Evolutionary conservation across 371 early-diverging fungal genomes (phyloP).

Genomic region (Lichtheimia ornata): DNA sequence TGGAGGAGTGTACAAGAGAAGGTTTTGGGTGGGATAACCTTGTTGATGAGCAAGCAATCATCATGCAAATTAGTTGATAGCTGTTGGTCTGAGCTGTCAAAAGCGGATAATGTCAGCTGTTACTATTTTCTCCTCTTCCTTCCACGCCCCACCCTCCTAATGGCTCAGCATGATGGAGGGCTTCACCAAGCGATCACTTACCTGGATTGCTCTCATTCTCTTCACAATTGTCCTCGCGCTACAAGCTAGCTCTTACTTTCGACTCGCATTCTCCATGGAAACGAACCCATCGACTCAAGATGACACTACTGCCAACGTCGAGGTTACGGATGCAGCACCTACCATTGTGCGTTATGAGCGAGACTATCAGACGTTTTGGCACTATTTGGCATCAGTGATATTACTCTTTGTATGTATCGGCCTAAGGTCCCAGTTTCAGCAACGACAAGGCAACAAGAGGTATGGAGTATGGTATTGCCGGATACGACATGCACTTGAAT

Average conservation of each 20-base stretch:
- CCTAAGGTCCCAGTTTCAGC: background rate
- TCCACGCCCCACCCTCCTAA: constrained; percentile 2
- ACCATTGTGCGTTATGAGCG: constrained; percentile 3
- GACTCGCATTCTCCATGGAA: constrained; percentile 2
- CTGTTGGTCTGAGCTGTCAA: too few species aligned
- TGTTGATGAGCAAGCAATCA: too few species aligned
- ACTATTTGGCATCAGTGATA: background rate
- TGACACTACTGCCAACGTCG: background rate
- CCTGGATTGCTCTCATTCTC: constrained; percentile 6
- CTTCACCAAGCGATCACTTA: constrained; percentile 14
- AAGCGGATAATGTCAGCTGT: too few species aligned
- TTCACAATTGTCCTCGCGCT: constrained; percentile 8
- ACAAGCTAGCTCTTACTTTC: constrained; percentile 12
- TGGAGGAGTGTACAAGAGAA: too few species aligned
- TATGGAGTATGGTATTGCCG: constrained; percentile 2
- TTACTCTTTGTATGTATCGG: background rate
- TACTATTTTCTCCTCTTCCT: background rate
- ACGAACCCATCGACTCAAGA: background rate
- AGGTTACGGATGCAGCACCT: background rate
- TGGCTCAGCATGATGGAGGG: background rate
- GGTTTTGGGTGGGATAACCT: too few species aligned
- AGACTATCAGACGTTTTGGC: constrained; percentile 8
- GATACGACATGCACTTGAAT: background rate
- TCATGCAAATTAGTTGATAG: too few species aligned
- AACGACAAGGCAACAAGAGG: background rate